Base-by-base conservation (phyloP, 1,284 basidiomycete genomes). In the Schizophyllum amplum region DNA sequence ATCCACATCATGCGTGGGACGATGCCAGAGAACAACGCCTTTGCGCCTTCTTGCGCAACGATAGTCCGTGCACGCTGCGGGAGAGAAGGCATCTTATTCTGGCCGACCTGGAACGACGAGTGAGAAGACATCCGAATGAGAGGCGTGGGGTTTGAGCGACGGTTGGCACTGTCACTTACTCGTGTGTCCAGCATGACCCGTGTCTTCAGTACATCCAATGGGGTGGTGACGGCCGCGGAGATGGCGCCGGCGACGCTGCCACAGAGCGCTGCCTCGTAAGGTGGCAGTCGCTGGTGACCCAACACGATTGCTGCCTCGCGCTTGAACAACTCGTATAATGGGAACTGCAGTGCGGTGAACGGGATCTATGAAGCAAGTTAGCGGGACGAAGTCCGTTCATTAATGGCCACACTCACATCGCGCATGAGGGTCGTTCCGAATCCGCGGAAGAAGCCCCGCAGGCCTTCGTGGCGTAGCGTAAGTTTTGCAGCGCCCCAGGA, bases 331-430 rank as follows among this genome's bases (percentile, higher is more conserved):
- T 99, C 97, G 67, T 98, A 99, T 23, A 99, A 72, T 0, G 97
- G 97, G 68, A 99, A 99, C 69, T 99, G 97, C 23, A 99, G 78
- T 11, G 94, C 96, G 0, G 96, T 97, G 75, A 99, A 99, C 0
- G 96, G 96, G 47, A 99, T 94, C 93, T 64, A 90, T 74, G 60
- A 87, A 84, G 49, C 93, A 80, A 0, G 90, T 92, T 56, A n/a
- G n/a, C n/a, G n/a, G n/a, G n/a, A n/a, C n/a, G n/a, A n/a, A n/a
- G n/a, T n/a, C n/a, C n/a, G n/a, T n/a, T n/a, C n/a, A n/a, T n/a
- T n/a, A n/a, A n/a, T 83, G 84, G 0, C 83, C 84, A 65, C 90
- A 94, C 0, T 91, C 91, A 63, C 76, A 68, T 79, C 77, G 46
- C 76, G 70, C 71, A 78, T 76, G 20, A 79, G 66, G 3, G 78